phyloP scores from a whole-genome alignment of 805 yeast species.

The Huiozyma naganishii region DNA sequence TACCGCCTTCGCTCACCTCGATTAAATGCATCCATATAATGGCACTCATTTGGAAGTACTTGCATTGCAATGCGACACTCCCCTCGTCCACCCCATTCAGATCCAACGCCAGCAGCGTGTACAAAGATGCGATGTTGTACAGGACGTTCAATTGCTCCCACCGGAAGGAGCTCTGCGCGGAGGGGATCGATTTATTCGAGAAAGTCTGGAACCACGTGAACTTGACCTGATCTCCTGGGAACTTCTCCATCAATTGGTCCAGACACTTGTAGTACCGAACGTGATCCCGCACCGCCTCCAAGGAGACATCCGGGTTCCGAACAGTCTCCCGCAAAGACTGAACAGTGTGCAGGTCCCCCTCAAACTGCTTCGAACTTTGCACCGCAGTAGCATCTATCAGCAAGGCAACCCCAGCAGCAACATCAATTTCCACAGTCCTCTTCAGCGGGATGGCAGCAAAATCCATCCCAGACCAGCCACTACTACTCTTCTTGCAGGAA shows the following conservation, averaged over 20 bases:
- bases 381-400: constrained; percentile 40
- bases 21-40: constrained; percentile 43
- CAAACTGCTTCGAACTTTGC: constrained; percentile 34
- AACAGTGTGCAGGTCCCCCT: constrained; percentile 34
- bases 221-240: constrained; percentile 49
- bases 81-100: constrained; percentile 37
- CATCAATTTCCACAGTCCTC: constrained; percentile 32
- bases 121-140: constrained; percentile 59
- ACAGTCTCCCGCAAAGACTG: constrained; percentile 35
- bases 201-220: constrained; percentile 70
- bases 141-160: constrained; percentile 55
- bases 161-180: constrained; percentile 37
- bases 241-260: constrained; percentile 37
- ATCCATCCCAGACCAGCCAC: constrained; percentile 29
- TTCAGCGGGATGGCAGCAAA: constrained; percentile 41
- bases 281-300: constrained; percentile 30
- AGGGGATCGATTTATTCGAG: constrained; percentile 43
- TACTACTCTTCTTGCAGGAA: not conserved
- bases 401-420: constrained; percentile 31
- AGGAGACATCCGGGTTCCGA: constrained; percentile 27
- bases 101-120: constrained; percentile 43
- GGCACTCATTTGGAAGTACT: constrained; percentile 59
- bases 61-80: constrained; percentile 34
- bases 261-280: constrained; percentile 40
- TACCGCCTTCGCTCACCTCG: not conserved